Evolutionary conservation across 345 rosid genomes (phyloP), one percentile per base, ranked within the genome.

Genomic region (Acer yangbiense): DNA sequence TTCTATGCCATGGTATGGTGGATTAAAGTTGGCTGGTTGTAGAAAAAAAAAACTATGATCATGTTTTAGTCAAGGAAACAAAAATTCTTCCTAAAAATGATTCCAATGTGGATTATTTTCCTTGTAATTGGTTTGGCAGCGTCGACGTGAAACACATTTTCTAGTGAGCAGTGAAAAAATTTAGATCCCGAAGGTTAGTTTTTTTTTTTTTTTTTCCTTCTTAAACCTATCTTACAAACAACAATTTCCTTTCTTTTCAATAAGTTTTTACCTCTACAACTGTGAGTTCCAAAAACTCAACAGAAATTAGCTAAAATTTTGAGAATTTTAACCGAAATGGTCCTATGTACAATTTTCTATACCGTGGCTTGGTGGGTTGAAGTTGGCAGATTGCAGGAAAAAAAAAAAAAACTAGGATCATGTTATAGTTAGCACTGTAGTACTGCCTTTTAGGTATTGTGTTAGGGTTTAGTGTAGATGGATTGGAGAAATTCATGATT

Each of bases 101-200:
- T 67, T 8, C 73, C 81, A 5, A 10, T 73, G 25, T 73, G 74
- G 81, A 0, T 10, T 4, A n/a, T 62, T 25, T 79, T 79, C 63
- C 3, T 74, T 6, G 71, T 67, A 9, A 44, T 65, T 9, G 66
- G 77, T 60, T 12, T 73, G 50, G 63, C 60, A 16, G 5, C 13
- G 1, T 64, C 69, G 44, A 41, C 64, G 12, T 63, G 73, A n/a
- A 13, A 58, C 4, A 68, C 69, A 10, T 43, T 79, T 54, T 73
- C 68, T 10, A 52, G 52, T 57, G 74, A 46, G 54, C 74, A 73
- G 52, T 43, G 68, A 0, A 32, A 3, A 0, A 9, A 29, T 2
- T 29, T 29, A 2, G 32, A 29, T 29, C 3, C 32, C 32, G 0
- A 0, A 29, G 32, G 32, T 29, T 29, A 29, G 2, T 23, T 23